A percentile compares a stretch with the other conserved stretches of the same genome.
Evolutionary conservation across 768 basidiomycete genomes (phyloP).

Genomic region (Leccinum barrowsii): DNA sequence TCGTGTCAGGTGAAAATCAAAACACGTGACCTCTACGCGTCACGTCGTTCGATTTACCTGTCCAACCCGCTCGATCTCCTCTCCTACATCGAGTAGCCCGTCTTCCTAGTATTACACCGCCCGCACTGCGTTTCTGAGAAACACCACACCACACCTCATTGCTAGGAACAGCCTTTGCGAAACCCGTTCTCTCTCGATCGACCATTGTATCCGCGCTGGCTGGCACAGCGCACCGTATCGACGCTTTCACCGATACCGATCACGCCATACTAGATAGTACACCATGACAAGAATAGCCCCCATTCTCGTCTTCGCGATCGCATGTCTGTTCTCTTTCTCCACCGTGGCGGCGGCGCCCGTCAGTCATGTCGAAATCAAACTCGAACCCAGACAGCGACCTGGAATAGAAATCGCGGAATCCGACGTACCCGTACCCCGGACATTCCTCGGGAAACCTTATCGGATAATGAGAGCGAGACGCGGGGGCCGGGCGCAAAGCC

Average conservation of each 20-base stretch:
- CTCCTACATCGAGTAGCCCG: neutral
- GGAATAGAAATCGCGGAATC: neutral
- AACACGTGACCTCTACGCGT: neutral
- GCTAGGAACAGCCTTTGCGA: constrained; percentile 1
- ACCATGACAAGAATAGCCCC: constrained; percentile 3
- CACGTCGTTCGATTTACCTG: neutral
- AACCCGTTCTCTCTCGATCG: neutral
- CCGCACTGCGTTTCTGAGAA: neutral
- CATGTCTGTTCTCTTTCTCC: constrained; percentile 9
- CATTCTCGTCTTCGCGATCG: constrained; percentile 4
- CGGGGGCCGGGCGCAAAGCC: neutral
- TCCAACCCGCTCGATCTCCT: neutral
- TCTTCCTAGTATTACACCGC: neutral
- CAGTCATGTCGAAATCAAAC: neutral
- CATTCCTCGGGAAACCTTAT: constrained; percentile 15
- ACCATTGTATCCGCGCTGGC: neutral
- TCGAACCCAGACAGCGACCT: neutral
- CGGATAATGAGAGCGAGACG: neutral
- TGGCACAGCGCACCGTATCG: neutral
- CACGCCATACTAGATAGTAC: neutral
- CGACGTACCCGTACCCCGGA: constrained; percentile 9
- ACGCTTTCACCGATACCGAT: neutral
- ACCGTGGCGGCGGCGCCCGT: neutral
- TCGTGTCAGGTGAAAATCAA: neutral
- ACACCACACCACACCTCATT: neutral